A percentile compares a stretch with the other conserved stretches of the same genome.
phyloP scores from a whole-genome alignment of 1,139 yeast genomes.

The Casaregolazyma suthepensis region DNA sequence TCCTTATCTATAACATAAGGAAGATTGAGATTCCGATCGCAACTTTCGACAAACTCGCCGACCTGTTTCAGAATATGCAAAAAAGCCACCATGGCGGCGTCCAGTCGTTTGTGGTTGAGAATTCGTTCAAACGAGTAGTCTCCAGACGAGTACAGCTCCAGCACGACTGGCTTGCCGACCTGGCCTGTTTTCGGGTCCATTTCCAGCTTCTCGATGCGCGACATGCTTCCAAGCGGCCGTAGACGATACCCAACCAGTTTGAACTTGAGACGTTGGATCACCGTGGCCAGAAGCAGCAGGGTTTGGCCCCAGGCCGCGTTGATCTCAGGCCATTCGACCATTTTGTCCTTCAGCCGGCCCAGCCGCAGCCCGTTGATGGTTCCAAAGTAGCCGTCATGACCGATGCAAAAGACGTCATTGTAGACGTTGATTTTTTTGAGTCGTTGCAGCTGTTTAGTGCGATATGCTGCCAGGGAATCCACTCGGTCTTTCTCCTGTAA shows the following conservation, averaged over 20 bases:
- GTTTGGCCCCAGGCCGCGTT: slow-evolving; percentile 92
- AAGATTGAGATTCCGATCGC: slow-evolving; percentile 56
- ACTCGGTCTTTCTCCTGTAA: slow-evolving; percentile 53
- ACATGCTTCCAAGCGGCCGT: slow-evolving; percentile 80
- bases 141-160: slow-evolving; percentile 54
- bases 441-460: slow-evolving; percentile 59
- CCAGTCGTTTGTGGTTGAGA: slow-evolving; percentile 64
- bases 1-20: slow-evolving; percentile 67
- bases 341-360: slow-evolving; percentile 54
- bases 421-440: slow-evolving; percentile 73
- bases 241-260: slow-evolving; percentile 55
- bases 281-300: slow-evolving; percentile 59
- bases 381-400: slow-evolving; percentile 78
- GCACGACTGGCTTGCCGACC: slow-evolving; percentile 32
- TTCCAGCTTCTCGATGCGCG: slow-evolving; percentile 62
- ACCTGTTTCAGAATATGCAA: slow-evolving; percentile 57
- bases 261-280: slow-evolving; percentile 52
- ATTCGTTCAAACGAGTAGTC: slow-evolving; percentile 64
- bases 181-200: slow-evolving; percentile 32
- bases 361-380: slow-evolving; percentile 80
- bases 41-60: slow-evolving; percentile 41
- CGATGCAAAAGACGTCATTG: slow-evolving; percentile 73
- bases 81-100: slow-evolving; percentile 70
- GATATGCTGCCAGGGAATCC: slow-evolving; percentile 54
- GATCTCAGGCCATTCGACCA: slow-evolving; percentile 81